These are phyloP conservation scores for Exophiala mesophila DNA, from an alignment of 2,329 filamentous ascomycete genomes.

Conservation along the genomic window DNA sequence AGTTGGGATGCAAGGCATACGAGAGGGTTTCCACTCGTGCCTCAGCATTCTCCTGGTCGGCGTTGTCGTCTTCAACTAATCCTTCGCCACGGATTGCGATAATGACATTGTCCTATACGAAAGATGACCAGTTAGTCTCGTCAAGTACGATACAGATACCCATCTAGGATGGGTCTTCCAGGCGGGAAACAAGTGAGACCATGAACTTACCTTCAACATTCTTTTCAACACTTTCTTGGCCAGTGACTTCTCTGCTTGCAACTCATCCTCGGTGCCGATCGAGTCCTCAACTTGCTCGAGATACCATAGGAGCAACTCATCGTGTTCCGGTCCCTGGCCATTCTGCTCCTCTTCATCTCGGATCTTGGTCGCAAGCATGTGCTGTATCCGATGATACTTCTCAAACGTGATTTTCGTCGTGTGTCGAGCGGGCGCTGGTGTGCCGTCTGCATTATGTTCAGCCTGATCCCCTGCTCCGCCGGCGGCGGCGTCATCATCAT, in stretches of 20 bases:
- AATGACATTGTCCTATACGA: slow-evolving; percentile 52
- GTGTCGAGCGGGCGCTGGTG: slow-evolving; percentile 38
- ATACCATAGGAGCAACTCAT: slow-evolving; percentile 82
- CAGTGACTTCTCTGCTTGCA: slow-evolving; percentile 67
- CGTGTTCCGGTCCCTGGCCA: slow-evolving; percentile 79
- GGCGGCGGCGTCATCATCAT: slow-evolving; percentile 36
- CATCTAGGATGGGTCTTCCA: not conserved
- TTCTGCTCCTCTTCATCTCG: slow-evolving; percentile 71
- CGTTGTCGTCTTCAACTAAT: slow-evolving; percentile 63
- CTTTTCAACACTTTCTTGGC: slow-evolving; percentile 84
- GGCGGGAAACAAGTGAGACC: slow-evolving; percentile 1
- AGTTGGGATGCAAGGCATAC: slow-evolving; percentile 93
- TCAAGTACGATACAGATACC: slow-evolving; percentile 1
- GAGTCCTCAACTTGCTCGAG: slow-evolving; percentile 85
- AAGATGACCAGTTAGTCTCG: not conserved
- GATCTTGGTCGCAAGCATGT: slow-evolving; percentile 74
- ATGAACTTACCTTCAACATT: slow-evolving; percentile 78
- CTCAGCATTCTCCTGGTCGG: slow-evolving; percentile 25
- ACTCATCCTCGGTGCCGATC: slow-evolving; percentile 72
- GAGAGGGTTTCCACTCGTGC: slow-evolving; percentile 49
- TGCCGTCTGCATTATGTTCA: slow-evolving; percentile 35
- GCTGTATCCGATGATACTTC: slow-evolving; percentile 88
- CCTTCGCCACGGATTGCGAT: slow-evolving; percentile 72
- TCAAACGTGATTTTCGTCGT: slow-evolving; percentile 88
- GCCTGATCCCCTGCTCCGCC: slow-evolving; percentile 34